Conservation (phyloP, 805 yeast genomes). For the Isabelozyma pseudorhagii region DNA sequence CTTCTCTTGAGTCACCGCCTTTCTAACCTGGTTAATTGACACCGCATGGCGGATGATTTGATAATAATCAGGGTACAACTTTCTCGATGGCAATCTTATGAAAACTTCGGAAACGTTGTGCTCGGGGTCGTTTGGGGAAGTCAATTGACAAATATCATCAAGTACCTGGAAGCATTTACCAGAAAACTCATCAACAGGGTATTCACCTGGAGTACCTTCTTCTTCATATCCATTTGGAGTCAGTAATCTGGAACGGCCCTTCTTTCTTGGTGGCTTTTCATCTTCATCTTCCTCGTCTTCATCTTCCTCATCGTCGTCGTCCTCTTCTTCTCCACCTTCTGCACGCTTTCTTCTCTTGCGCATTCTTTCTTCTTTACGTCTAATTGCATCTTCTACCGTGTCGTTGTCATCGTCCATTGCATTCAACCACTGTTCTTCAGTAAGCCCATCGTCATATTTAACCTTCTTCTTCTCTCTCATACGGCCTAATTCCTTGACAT, state of each 20-base stretch:
- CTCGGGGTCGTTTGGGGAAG: constrained; percentile 40
- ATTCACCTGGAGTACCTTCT: constrained; percentile 15
- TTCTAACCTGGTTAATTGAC: constrained; percentile 52
- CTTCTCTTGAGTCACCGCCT: constrained; percentile 41
- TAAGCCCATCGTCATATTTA: constrained; percentile 82
- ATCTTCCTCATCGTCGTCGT: constrained; percentile 20
- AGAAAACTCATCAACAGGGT: constrained; percentile 12
- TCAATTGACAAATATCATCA: constrained; percentile 38
- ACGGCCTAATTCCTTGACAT: constrained; percentile 50
- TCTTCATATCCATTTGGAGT: constrained; percentile 4
- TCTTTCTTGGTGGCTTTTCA: constrained; percentile 3
- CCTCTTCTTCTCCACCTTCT: constrained; percentile 21
- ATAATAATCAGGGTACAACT: constrained; percentile 84
- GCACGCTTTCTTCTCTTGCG: constrained; percentile 35
- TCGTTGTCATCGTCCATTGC: constrained; percentile 75
- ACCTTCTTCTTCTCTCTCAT: constrained; percentile 76
- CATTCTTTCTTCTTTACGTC: constrained; percentile 45
- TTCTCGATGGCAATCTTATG: constrained; percentile 65
- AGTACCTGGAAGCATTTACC: constrained; percentile 35
- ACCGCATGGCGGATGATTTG: constrained; percentile 58
- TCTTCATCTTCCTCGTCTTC: constrained; percentile 13
- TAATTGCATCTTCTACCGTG: constrained; percentile 57
- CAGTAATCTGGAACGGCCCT: not conserved
- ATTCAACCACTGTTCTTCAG: constrained; percentile 91
- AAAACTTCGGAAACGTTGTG: constrained; percentile 44